Evolutionary conservation across 2,329 filamentous ascomycete genomes (phyloP), one percentile per base, ranked within the genome.

Genomic region (Ophiostoma himal-ulmi): DNA sequence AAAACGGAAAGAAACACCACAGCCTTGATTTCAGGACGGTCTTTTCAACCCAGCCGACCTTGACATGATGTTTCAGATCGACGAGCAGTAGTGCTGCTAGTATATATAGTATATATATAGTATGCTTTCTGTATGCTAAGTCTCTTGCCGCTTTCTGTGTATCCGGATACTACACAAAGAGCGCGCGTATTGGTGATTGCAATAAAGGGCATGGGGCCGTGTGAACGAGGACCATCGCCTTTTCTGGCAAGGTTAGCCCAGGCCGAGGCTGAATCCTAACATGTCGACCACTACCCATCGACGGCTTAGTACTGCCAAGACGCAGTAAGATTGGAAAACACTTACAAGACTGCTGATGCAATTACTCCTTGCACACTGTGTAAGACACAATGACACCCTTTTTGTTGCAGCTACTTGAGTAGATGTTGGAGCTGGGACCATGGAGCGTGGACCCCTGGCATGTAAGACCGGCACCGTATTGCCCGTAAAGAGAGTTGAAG

Each of bases 371-470:
- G 5, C 52, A 57, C 22, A 57, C 22, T 57, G 52, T 57, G 52
- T 57, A 22, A 57, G 52, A 57, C n/a, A 57, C 52, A 57, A 57
- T 10, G 52, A 17, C 48, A 54, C 48, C 48, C n/a, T n/a, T 57
- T 0, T 17, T 17, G 44, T 17, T 48, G 37, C 11, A 39, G 37
- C 8, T 39, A 37, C 4, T 37, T 37, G 4, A 1, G 36, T 37
- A 39, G 11, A 39, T 26, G 52, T 11, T n/a, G 22, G 52, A 57
- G n/a, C 20, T 54, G n/a, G n/a, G 48, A 54, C n/a, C n/a, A n/a
- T n/a, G n/a, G n/a, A n/a, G n/a, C n/a, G 48, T n/a, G 11, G 52
- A 57, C 52, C 52, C 39, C 52, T 22, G 52, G n/a, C 13, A 57
- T 26, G 11, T 26, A 57, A 26, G 14, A 26, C 52, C 26, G 52